A percentile compares a stretch with the other conserved stretches of the same genome.
phyloP scores from a whole-genome alignment of 768 basidiomycete species.

The Kwoniella dejecticola region DNA sequence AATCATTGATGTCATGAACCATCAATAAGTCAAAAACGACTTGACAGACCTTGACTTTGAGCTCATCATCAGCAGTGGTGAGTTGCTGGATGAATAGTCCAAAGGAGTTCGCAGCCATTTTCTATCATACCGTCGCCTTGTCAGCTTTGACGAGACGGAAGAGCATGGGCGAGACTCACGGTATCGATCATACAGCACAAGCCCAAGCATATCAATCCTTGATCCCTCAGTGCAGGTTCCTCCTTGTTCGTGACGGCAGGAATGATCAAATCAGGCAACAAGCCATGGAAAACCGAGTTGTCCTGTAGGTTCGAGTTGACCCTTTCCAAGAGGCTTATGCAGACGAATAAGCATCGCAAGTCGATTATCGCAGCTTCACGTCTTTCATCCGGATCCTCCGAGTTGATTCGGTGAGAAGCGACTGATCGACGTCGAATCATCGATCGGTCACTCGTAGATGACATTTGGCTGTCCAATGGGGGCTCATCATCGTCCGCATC shows the following conservation, averaged over 20 bases:
- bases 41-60: slow-evolving; percentile 73
- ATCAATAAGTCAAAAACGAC: slow-evolving; percentile 83
- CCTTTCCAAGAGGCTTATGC: slow-evolving; percentile 80
- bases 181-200: slow-evolving; percentile 77
- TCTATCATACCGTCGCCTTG: slow-evolving; percentile 36
- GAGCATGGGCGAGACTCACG: slow-evolving; percentile 32
- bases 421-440: slow-evolving; percentile 10
- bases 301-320: slow-evolving; percentile 71
- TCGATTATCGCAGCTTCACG: slow-evolving; percentile 67
- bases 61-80: slow-evolving; percentile 64
- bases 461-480: slow-evolving; percentile 48
- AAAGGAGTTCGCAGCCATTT: slow-evolving; percentile 64
- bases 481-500: slow-evolving; percentile 36
- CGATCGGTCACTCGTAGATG: slow-evolving; percentile 51
- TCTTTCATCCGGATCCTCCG: slow-evolving; percentile 64
- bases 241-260: slow-evolving; percentile 83
- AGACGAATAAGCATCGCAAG: slow-evolving; percentile 71
- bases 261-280: slow-evolving; percentile 78
- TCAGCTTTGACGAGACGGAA: neutral
- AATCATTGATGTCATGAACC: slow-evolving; percentile 68
- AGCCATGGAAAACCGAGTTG: slow-evolving; percentile 70
- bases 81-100: slow-evolving; percentile 81
- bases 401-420: slow-evolving; percentile 18
- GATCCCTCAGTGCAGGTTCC: slow-evolving; percentile 75
- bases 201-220: slow-evolving; percentile 76